These are phyloP conservation scores for Chalciporus piperatoides DNA, from an alignment of 1,284 basidiomycete genomes.

Conservation along the genomic window DNA sequence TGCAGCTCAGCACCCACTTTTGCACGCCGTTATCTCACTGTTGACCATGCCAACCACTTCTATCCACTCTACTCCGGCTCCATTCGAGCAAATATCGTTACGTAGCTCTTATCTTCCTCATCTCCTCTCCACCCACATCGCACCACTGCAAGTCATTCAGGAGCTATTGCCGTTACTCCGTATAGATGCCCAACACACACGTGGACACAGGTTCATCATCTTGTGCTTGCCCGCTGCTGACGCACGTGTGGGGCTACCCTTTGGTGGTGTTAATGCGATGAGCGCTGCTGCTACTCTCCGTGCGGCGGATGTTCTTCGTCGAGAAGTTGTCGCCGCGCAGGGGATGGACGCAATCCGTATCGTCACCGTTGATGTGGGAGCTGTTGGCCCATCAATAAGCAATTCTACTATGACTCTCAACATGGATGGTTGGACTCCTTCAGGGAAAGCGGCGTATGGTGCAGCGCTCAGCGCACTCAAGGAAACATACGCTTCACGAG, in stretches of 20 bases:
- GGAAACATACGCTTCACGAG: slow-evolving; percentile 41
- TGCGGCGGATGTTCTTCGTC: slow-evolving; percentile 64
- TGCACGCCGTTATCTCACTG: slow-evolving; percentile 69
- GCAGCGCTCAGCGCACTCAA: slow-evolving; percentile 56
- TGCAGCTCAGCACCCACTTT: slow-evolving; percentile 57
- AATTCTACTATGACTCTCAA: slow-evolving; percentile 1
- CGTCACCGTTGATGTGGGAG: slow-evolving; percentile 49
- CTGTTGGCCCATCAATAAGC: slow-evolving; percentile 18
- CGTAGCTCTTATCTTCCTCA: slow-evolving; percentile 61
- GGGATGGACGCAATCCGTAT: slow-evolving; percentile 58
- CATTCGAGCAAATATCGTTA: slow-evolving; percentile 69
- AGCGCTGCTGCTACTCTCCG: slow-evolving; percentile 66
- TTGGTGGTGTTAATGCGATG: slow-evolving; percentile 59
- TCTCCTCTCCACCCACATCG: slow-evolving; percentile 67
- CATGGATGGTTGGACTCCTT: slow-evolving; percentile 66
- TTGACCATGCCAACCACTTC: slow-evolving; percentile 48
- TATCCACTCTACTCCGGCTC: slow-evolving; percentile 44
- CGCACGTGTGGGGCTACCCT: slow-evolving; percentile 67
- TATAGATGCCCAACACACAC: slow-evolving; percentile 49
- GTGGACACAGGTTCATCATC: slow-evolving; percentile 58
- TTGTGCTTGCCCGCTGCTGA: slow-evolving; percentile 69
- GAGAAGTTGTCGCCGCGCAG: slow-evolving; percentile 60
- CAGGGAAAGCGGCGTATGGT: slow-evolving; percentile 67
- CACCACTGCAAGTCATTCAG: slow-evolving; percentile 71
- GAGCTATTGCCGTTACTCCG: slow-evolving; percentile 72